Evolutionary conservation across 2,329 filamentous ascomycete genomes (phyloP).

Genomic region (Nothophoma quercina): DNA sequence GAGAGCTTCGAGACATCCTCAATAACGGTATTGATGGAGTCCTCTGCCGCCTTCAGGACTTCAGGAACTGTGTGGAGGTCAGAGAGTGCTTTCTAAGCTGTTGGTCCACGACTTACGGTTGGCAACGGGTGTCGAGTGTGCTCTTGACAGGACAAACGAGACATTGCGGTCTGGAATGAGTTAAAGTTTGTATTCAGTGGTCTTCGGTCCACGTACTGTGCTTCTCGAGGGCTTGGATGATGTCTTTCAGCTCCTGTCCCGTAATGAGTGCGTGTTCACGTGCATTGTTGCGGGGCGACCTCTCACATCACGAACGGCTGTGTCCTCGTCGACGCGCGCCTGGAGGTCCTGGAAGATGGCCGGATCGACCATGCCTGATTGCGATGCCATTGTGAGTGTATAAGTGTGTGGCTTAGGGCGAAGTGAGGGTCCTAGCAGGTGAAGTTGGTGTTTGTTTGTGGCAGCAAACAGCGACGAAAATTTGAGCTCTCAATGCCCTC

Average conservation of each 20-base stretch:
- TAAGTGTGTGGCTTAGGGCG: neutral
- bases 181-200: constrained; percentile 21
- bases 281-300: constrained; percentile 18
- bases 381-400: constrained; percentile 35
- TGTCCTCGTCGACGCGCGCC: constrained; percentile 87
- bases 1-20: constrained; percentile 74
- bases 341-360: constrained; percentile 89
- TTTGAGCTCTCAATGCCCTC: constrained; percentile 10
- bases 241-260: constrained; percentile 73
- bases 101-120: constrained; percentile 58
- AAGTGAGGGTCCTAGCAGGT: neutral
- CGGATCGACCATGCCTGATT: constrained; percentile 72
- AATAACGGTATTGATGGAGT: constrained; percentile 74
- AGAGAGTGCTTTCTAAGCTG: constrained; percentile 14
- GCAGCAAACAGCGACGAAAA: constrained; percentile 18
- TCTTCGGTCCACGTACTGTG: no score
- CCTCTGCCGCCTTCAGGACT: constrained; percentile 74
- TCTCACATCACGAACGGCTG: constrained; percentile 74
- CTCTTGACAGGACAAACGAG: constrained; percentile 83
- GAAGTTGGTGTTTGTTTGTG: constrained; percentile 17
- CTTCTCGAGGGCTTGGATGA: constrained; percentile 82
- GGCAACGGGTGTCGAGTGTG: constrained; percentile 81
- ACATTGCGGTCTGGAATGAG: constrained; percentile 69
- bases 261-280: constrained; percentile 41
- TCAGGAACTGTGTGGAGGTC: constrained; percentile 64